These are phyloP conservation scores for Trichoderma cornu-damae DNA, from an alignment of 2,329 filamentous ascomycete species.

Conservation along the genomic window DNA sequence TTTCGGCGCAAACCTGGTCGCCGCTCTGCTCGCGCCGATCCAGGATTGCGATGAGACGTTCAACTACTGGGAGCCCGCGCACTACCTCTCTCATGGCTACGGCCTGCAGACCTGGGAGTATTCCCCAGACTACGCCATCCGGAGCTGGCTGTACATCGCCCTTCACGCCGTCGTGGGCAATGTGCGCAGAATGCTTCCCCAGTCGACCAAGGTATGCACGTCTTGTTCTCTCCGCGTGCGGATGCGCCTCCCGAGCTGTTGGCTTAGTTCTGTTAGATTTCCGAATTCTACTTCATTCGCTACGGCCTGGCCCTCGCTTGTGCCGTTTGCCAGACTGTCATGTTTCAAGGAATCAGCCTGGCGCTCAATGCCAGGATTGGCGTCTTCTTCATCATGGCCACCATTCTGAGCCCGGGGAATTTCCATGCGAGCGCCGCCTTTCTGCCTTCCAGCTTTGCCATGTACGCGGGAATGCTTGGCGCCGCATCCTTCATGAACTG, in stretches of 20 bases:
- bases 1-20: slow-evolving; percentile 64
- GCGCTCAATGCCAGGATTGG: slow-evolving; percentile 79
- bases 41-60: slow-evolving; percentile 98
- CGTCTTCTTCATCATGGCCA: slow-evolving; percentile 73
- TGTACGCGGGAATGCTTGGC: slow-evolving; percentile 88
- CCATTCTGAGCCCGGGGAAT: slow-evolving; percentile 79
- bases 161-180: slow-evolving; percentile 72
- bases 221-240: neutral
- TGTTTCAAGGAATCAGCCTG: slow-evolving; percentile 72
- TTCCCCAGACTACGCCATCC: slow-evolving; percentile 87
- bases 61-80: slow-evolving; percentile 97
- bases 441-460: slow-evolving; percentile 90
- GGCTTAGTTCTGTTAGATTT: slow-evolving; percentile 37
- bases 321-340: slow-evolving; percentile 72
- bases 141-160: slow-evolving; percentile 86
- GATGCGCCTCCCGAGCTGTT: neutral
- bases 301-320: slow-evolving; percentile 69
- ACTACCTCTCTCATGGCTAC: slow-evolving; percentile 89
- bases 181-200: slow-evolving; percentile 58
- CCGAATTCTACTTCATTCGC: slow-evolving; percentile 85
- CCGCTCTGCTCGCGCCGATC: slow-evolving; percentile 81
- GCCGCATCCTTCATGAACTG: slow-evolving; percentile 88
- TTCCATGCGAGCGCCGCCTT: slow-evolving; percentile 86
- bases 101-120: slow-evolving; percentile 99
- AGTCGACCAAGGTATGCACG: slow-evolving; percentile 54